Conservation (phyloP, 1,284 basidiomycete species). For the Grifola frondosa region DNA sequence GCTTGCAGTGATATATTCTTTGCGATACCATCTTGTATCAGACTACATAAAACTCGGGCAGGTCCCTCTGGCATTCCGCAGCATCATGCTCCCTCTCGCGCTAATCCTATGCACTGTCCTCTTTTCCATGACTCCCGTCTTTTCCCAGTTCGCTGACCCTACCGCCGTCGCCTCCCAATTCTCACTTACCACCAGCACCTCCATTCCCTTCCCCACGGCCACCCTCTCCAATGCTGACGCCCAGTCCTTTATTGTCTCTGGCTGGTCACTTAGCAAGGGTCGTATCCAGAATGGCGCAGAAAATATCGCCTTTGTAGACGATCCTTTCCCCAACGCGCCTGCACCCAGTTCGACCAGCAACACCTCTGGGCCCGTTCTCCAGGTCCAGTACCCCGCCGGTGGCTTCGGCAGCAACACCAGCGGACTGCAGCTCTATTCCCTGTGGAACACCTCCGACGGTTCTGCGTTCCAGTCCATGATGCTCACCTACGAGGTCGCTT, state of each 20-base stretch:
- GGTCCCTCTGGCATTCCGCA: too few relatives aligned
- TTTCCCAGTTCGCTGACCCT: constrained; percentile 24
- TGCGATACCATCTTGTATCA: too few relatives aligned
- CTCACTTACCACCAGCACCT: constrained; percentile 59
- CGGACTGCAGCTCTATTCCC: constrained; percentile 62
- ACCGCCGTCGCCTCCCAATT: constrained; percentile 51
- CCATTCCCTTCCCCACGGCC: constrained; percentile 64
- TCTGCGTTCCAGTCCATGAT: constrained; percentile 61
- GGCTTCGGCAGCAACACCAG: constrained; percentile 60
- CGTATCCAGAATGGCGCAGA: constrained; percentile 55
- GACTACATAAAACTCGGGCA: too few relatives aligned
- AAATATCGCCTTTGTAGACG: constrained; percentile 60
- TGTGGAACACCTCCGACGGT: constrained; percentile 61
- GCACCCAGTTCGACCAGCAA: constrained; percentile 26
- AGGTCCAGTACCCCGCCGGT: constrained; percentile 62
- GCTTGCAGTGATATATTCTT: too few relatives aligned
- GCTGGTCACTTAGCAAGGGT: constrained; percentile 62
- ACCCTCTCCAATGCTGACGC: constrained; percentile 53
- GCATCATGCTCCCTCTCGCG: constrained; percentile 13
- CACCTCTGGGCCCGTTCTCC: constrained; percentile 54
- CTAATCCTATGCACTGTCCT: constrained; percentile 16
- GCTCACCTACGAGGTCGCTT: constrained; percentile 70
- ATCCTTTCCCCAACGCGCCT: constrained; percentile 60
- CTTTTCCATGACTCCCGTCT: constrained; percentile 12
- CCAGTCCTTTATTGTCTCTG: constrained; percentile 50